These are phyloP conservation scores for Lichenothelia convexa DNA, from an alignment of 495 filamentous ascomycete species.

Conservation along the genomic window DNA sequence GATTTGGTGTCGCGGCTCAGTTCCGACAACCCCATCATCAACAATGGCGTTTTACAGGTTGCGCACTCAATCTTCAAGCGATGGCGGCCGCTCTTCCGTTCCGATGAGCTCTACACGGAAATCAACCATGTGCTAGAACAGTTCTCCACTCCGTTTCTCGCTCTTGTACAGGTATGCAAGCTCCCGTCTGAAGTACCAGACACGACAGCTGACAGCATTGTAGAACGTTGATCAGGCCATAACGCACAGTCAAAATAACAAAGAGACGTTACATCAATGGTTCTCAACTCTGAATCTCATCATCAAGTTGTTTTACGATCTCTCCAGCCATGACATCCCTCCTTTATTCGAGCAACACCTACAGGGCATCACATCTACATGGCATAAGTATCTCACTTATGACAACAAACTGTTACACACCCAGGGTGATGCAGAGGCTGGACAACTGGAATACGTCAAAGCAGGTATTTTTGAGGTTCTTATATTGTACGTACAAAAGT, in stretches of 20 bases:
- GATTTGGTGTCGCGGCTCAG: constrained; percentile 81
- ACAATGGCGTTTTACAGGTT: constrained; percentile 88
- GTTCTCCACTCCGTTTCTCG: constrained; percentile 67
- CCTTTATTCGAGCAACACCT: constrained; percentile 83
- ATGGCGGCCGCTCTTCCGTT: constrained; percentile 84
- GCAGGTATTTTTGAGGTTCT: constrained; percentile 82
- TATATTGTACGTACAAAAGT: constrained; percentile 77
- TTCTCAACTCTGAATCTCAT: constrained; percentile 72
- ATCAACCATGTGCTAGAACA: constrained; percentile 80
- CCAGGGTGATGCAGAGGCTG: constrained; percentile 72
- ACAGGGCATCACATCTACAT: constrained; percentile 46
- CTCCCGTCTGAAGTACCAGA: background rate
- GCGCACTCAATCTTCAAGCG: constrained; percentile 96
- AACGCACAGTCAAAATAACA: constrained; percentile 54
- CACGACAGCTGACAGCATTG: constrained; percentile 4
- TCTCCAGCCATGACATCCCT: constrained; percentile 90
- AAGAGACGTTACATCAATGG: constrained; percentile 47
- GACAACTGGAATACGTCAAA: constrained; percentile 65
- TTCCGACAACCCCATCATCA: constrained; percentile 53
- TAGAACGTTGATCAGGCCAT: constrained; percentile 65
- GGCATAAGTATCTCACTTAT: constrained; percentile 88
- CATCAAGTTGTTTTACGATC: constrained; percentile 82
- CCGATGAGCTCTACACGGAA: constrained; percentile 77
- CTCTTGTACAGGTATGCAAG: constrained; percentile 48
- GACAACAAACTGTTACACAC: constrained; percentile 64